phyloP scores from a whole-genome alignment of 805 yeast genomes.

The Kluyveromyces wickerhamii region DNA sequence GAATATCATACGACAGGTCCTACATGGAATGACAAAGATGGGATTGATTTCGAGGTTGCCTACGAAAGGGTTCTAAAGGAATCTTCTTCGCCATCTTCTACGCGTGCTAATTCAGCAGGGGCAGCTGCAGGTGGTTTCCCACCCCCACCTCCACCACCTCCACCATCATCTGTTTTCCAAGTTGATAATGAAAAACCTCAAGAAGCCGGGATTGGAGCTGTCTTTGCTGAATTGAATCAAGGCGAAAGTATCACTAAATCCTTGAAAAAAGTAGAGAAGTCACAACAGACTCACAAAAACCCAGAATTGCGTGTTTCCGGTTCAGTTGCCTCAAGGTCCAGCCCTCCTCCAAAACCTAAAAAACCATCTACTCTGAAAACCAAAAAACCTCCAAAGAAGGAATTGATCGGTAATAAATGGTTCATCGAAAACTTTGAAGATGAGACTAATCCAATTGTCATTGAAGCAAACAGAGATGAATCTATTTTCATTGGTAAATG shows the following conservation, averaged over 20 bases:
- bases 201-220: conserved; percentile 66
- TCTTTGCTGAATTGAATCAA: conserved; percentile 80
- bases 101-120: conserved; percentile 27
- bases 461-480: conserved; percentile 80
- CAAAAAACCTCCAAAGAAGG: conserved; percentile 53
- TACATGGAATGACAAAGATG: conserved; percentile 58
- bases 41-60: conserved; percentile 49
- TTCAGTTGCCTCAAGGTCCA: conserved; percentile 36
- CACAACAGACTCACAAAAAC: conserved; percentile 90
- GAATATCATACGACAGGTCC: conserved; percentile 80
- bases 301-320: conserved; percentile 65
- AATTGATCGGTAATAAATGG: conserved; percentile 85
- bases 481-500: conserved; percentile 86
- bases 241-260: conserved; percentile 82
- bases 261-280: conserved; percentile 84
- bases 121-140: conserved; percentile 45
- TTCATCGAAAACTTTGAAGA: conserved; percentile 69
- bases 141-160: conserved; percentile 92
- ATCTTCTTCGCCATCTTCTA: conserved; percentile 33
- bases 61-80: conserved; percentile 22
- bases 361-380: conserved; percentile 59
- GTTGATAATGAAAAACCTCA: conserved; percentile 20
- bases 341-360: conserved; percentile 69
- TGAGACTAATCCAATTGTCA: conserved; percentile 43
- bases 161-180: conserved; percentile 67